phyloP scores from a whole-genome alignment of 179 eudicot genomes.

The Camellia oleifera region DNA sequence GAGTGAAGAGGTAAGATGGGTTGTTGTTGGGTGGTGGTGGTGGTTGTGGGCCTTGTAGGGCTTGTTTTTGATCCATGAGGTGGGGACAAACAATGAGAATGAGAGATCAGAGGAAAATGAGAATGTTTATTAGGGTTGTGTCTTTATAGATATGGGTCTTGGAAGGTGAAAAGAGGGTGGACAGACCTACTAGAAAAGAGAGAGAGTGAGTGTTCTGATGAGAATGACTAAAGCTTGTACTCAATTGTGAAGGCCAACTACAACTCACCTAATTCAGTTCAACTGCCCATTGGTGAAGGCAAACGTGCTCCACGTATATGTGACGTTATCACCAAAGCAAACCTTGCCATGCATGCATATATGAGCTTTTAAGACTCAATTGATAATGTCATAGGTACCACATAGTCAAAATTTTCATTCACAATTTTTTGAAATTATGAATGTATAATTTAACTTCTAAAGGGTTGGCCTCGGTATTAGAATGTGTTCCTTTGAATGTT shows the following conservation, averaged over 20 bases:
- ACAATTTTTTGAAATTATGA: too few species aligned
- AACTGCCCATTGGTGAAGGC: conserved; percentile 10
- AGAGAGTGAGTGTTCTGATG: not conserved
- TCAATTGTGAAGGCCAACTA: conserved; percentile 12
- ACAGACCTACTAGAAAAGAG: conserved; percentile 8
- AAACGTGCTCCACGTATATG: conserved; percentile 12
- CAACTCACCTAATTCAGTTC: conserved; percentile 14
- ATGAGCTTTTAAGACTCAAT: too few species aligned
- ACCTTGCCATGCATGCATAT: not conserved
- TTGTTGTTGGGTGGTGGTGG: conserved; percentile 6
- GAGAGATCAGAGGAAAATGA: conserved; percentile 7
- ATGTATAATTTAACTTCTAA: too few species aligned
- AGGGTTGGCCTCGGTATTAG: too few species aligned
- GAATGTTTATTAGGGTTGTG: not conserved
- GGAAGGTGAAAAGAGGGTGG: conserved; percentile 15
- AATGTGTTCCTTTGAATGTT: too few species aligned
- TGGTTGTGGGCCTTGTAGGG: not conserved
- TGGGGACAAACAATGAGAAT: conserved; percentile 4
- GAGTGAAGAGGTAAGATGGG: not conserved
- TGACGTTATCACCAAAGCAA: conserved; percentile 15
- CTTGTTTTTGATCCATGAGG: conserved; percentile 12
- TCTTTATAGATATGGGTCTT: conserved; percentile 8
- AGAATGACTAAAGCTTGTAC: not conserved
- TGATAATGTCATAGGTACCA: too few species aligned
- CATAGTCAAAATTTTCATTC: too few species aligned